Evolutionary conservation across 2,329 filamentous ascomycete species (phyloP), one percentile per base, ranked within the genome.

Genomic region (Fusarium sp.): DNA sequence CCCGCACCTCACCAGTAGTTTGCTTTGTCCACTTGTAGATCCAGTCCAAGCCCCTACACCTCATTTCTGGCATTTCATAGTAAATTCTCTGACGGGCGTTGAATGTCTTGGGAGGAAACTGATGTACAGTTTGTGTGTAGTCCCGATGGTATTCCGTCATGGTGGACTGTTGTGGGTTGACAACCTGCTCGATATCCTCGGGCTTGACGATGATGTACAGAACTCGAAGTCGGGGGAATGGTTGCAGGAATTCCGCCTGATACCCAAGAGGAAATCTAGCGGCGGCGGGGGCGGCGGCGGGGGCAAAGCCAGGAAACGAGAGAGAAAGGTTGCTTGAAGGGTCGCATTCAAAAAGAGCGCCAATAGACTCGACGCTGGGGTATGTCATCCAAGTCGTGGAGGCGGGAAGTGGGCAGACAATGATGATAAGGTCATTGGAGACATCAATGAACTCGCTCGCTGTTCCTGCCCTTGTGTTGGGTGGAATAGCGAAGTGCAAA

Each of bases 1-100:
- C n/a, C n/a, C 21, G 27, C 15, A 10, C 1, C 27, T 4, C 4
- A 9, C 4, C 5, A 31, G 27, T n/a, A 48, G 3, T 7, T 7
- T 3, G 3, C 27, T 4, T 48, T 4, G 29, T 3, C 27, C 0
- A 1, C 4, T 7, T 0, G 4, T 31, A 8, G 19, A 4, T 48
- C 15, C 7, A 3, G 18, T 23, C 15, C 46, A 49, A 49, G 11
- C 8, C 29, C 29, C 4, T 10, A 25, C 9, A 35, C 31, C 2
- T 51, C 16, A 10, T 1, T 35, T 35, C 3, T 4, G 48, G 48
- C 4, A 10, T 0, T 15, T 51, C 48, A 1, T 14, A 15, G 31
- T 35, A 51, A 10, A 51, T 35, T 7, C 48, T 51, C 12, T 23
- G 48, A 10, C 48, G 48, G n/a, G 48, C n/a, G 15, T 51, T 10